Evolutionary conservation across 2,329 filamentous ascomycete species (phyloP).

Genomic region (Oidium heveae): DNA sequence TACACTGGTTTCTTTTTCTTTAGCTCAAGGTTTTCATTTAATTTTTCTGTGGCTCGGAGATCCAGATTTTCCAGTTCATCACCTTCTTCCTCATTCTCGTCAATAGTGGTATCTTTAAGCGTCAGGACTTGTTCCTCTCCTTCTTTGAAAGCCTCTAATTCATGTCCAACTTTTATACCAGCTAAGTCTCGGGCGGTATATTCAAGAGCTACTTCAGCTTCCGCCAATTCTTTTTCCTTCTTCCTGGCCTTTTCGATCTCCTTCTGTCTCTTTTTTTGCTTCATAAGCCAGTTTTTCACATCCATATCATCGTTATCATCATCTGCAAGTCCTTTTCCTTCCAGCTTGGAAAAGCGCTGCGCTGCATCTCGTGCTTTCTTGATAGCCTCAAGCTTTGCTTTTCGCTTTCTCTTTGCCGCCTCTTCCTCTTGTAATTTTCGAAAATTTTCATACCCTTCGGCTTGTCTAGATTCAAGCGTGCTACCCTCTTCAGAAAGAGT

Average conservation of each 20-base stretch:
- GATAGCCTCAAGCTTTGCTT: conserved; percentile 58
- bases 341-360: conserved; percentile 46
- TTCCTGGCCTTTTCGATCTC: conserved; percentile 58
- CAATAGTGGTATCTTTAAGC: conserved; percentile 75
- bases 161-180: conserved; percentile 79
- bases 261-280: conserved; percentile 82
- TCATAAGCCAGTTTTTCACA: conserved; percentile 65
- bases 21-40: conserved; percentile 51
- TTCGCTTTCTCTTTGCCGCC: conserved; percentile 48
- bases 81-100: conserved; percentile 61
- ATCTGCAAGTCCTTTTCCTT: conserved; percentile 69
- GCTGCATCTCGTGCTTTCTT: conserved; percentile 72
- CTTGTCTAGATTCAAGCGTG: conserved; percentile 62
- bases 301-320: conserved; percentile 41
- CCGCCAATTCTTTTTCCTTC: conserved; percentile 50
- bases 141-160: conserved; percentile 56
- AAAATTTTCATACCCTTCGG: conserved; percentile 49
- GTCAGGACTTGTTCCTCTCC: conserved; percentile 75
- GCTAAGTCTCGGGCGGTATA: conserved; percentile 73
- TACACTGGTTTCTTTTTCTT: conserved; percentile 84
- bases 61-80: conserved; percentile 69
- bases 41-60: conserved; percentile 44
- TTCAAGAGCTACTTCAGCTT: conserved; percentile 45
- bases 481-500: conserved; percentile 36
- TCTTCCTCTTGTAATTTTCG: conserved; percentile 42